phyloP scores from a whole-genome alignment of 148 eudicot species.

The Vaccinium corymbosum region DNA sequence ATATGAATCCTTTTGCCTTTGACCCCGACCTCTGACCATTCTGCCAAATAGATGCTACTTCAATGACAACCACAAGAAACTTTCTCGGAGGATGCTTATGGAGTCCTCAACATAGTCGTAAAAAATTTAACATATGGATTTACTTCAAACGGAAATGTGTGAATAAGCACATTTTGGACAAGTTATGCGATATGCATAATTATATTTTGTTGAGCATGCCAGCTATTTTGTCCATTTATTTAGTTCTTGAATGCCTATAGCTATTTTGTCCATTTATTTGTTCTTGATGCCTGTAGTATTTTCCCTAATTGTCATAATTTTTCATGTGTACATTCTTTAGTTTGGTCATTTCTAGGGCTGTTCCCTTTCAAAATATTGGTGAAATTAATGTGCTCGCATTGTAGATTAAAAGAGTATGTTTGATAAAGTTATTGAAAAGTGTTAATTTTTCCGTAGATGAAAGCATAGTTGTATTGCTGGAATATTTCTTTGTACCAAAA shows the following conservation, averaged over 20 bases:
- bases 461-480: not conserved
- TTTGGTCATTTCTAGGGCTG: not conserved
- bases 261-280: too few species aligned
- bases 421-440: not conserved
- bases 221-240: not conserved
- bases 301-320: not conserved
- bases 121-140: not conserved
- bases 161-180: too few species aligned
- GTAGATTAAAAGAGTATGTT: not conserved
- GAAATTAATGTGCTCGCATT: not conserved
- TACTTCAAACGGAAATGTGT: not conserved
- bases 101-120: not conserved
- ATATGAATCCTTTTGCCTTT: slow-evolving; percentile 2
- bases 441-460: not conserved
- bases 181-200: not conserved
- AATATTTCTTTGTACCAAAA: not conserved
- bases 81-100: not conserved
- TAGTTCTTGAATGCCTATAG: not conserved
- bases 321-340: not conserved
- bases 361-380: not conserved
- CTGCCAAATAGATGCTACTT: not conserved
- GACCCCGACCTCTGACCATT: not conserved
- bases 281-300: not conserved
- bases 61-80: not conserved
- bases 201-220: not conserved